Evolutionary conservation across 139 green algal species (phyloP).

Genomic region (Volvox africanus): DNA sequence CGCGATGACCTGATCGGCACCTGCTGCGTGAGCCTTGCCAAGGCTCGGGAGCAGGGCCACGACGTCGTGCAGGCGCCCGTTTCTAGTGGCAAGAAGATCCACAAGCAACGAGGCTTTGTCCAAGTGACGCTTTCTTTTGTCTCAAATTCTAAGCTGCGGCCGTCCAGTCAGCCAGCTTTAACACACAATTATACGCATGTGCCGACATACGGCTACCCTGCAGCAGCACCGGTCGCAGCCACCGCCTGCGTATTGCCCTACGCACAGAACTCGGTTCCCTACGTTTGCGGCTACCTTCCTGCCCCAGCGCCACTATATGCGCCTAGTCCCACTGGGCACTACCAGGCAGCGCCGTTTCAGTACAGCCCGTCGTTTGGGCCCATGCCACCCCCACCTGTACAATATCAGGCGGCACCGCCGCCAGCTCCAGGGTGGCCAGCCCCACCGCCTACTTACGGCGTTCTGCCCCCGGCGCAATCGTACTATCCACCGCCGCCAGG

Average conservation of each 20-base stretch:
- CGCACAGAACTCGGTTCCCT: not conserved
- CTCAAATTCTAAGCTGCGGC: conserved; percentile 23
- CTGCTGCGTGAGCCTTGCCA: conserved; percentile 17
- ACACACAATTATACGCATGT: not conserved
- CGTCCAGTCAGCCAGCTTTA: not conserved
- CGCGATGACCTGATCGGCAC: conserved; percentile 42
- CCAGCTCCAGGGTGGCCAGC: not conserved
- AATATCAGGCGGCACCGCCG: not conserved
- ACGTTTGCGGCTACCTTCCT: not conserved
- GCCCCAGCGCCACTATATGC: not conserved
- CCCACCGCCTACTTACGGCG: not conserved
- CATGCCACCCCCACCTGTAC: not conserved
- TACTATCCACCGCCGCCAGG: not conserved
- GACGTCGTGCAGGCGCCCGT: conserved; percentile 9
- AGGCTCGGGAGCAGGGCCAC: not conserved
- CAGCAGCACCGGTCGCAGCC: not conserved
- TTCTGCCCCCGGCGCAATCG: not conserved
- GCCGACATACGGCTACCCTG: conserved; percentile 8
- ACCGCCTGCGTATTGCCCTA: not conserved
- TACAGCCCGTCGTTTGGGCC: not conserved
- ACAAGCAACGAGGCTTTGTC: conserved; percentile 40
- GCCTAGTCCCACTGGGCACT: not conserved
- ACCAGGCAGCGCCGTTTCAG: not conserved
- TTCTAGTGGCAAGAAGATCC: not conserved
- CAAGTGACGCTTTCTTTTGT: conserved; percentile 28